A percentile compares a stretch with the other conserved stretches of the same genome.
Evolutionary conservation across 345 rosid species (phyloP).

Genomic region (Ceriops zippeliana): DNA sequence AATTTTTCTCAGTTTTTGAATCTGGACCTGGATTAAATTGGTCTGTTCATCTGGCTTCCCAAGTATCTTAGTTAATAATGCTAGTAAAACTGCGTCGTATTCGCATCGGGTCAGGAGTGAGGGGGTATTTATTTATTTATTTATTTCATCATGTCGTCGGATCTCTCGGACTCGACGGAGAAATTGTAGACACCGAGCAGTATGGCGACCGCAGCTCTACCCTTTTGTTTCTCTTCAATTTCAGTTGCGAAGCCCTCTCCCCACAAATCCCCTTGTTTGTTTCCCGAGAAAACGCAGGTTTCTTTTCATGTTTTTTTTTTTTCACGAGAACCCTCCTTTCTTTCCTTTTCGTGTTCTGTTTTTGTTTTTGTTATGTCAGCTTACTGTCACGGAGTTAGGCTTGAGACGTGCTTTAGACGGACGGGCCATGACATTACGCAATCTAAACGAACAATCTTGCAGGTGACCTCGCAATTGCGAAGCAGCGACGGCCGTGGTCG

Average conservation of each 20-base stretch:
- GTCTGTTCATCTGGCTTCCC: no score
- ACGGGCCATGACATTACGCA: neutral
- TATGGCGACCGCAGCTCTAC: conserved; percentile 29
- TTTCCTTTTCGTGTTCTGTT: neutral
- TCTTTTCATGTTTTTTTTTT: neutral
- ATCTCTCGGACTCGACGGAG: no score
- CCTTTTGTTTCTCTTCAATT: conserved; percentile 27
- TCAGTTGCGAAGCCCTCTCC: conserved; percentile 19
- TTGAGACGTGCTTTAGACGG: no score
- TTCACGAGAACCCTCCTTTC: neutral
- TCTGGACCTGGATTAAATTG: no score
- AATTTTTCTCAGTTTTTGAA: no score
- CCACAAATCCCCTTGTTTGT: neutral
- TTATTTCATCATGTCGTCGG: no score
- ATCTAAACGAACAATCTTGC: conserved; percentile 2
- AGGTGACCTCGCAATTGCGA: conserved; percentile 42
- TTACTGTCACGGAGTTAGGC: no score
- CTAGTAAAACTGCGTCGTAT: no score
- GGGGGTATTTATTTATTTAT: no score
- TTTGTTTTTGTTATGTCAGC: neutral
- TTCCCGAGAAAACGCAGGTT: conserved; percentile 33
- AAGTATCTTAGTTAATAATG: no score
- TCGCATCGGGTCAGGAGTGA: no score
- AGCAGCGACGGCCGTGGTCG: conserved; percentile 41
- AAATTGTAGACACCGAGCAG: neutral